Base-by-base conservation (phyloP, 345 rosid species). In the Eucalyptus victrix region DNA sequence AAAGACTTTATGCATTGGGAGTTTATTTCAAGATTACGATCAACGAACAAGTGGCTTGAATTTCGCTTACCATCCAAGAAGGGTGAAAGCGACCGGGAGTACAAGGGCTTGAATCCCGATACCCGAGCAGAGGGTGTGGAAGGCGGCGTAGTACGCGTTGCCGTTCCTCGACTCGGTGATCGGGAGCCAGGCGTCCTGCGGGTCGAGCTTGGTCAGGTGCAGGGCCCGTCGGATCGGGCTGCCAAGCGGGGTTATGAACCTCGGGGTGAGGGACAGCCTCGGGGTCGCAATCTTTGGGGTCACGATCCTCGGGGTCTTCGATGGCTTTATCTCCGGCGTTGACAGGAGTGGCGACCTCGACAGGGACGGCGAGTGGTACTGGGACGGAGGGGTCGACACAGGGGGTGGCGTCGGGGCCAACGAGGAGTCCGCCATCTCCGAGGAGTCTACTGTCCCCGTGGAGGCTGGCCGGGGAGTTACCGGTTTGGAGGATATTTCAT, bases 161-260 rank as follows among this genome's bases (percentile, higher is more conserved):
- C 99, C 98, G 72, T 97, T 96, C 87, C 98, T 90, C 5, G 99
- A 97, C 91, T 96, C 98, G 8, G 99, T 97, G 89, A 97, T 97
- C 3, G 99, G 99, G 51, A 97, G 95, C 99, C 99, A 97, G 24
- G 98, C 98, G 49, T 96, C 97, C 16, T 91, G 92, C 44, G 96
- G 96, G 85, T 95, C 96, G 30, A 95, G 94, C 93, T 88, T 96
- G 1, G 97, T 96, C 23, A 94, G 92, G 4, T 91, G 89, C 19
- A 96, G 94, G 67, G 94, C 96, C 90, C 89, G 92, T 45, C 94
- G 91, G 4, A 96, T 47, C 1, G 96, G 97, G 65, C 94, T 94
- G 16, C 96, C 95, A 62, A 94, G 32, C 12, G 97, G 97, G 54
- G 95, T 95, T 8, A 95, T 92, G 80, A 95, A 95, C 19, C 95